Base-by-base conservation (phyloP, 768 basidiomycete species). In the Leucocoprinus sp. region DNA sequence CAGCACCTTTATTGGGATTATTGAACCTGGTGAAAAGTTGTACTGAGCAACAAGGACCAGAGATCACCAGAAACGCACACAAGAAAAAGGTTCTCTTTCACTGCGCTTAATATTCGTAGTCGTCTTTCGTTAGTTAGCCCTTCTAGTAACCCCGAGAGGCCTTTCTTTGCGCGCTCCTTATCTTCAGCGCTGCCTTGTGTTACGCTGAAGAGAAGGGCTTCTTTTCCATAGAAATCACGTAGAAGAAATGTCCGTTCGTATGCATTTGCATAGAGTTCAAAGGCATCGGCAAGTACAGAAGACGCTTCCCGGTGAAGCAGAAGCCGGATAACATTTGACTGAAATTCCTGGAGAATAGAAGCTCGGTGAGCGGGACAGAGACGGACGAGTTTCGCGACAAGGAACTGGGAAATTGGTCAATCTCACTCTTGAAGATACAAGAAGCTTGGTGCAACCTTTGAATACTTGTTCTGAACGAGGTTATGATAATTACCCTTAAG, bases 141-240 rank as follows among this genome's bases (percentile, higher is more conserved):
- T 24, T 81, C 80, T 34, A 95, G 60, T 2, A 89, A 65, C 1
- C 82, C 85, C 12, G 67, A 66, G 37, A 95, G 62, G 0, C 87
- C 86, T 50, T 74, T 78, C 59, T 75, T 82, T 4, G 76, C 74
- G 11, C 66, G 64, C 50, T 78, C 83, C 58, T 79, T 82, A 37
- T 84, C 79, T 40, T 74, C 74, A 0, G 70, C 73, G 36, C 74
- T 80, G 11, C 78, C 79, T 15, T 57, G 65, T 0, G 69, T 75
- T 5, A 73, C 53, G 5, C 64, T 69, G 62, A 95, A 91, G 23
- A 97, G 64, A 2, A 73, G 68, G 0, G 81, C 82, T 60, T 97
- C 93, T 60, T 86, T 88, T 11, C 93, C 93, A 53, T 92, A 97
- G 52, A 96, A 91, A 50, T 92, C 89, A 14, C 84, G 78, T 5